Conservation (phyloP, 768 basidiomycete genomes). For the Podaxis sp. region DNA sequence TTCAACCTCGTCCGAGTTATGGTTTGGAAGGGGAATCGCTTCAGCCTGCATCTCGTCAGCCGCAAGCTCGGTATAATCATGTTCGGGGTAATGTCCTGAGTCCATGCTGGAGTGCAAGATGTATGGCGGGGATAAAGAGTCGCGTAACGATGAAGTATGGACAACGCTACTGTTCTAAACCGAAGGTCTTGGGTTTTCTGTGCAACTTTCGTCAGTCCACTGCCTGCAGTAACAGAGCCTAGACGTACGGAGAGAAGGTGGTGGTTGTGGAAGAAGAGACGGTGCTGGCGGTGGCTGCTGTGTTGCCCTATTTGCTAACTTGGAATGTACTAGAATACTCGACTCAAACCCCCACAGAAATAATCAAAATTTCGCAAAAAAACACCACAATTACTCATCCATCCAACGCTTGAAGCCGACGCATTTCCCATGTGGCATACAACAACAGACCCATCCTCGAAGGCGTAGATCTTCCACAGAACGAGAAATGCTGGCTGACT, state of each 20-base stretch:
- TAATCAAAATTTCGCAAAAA: neutral
- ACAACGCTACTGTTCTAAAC: neutral
- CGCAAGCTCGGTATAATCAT: neutral
- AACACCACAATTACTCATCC: neutral
- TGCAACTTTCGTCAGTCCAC: neutral
- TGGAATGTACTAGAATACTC: constrained; percentile 13
- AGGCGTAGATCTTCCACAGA: too few species aligned
- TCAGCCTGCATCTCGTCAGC: constrained; percentile 6
- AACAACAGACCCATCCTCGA: too few species aligned
- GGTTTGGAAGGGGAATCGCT: constrained; percentile 16
- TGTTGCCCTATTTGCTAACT: constrained; percentile 1
- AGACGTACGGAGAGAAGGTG: constrained; percentile 1
- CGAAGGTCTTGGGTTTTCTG: neutral
- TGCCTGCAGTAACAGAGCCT: neutral
- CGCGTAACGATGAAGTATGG: neutral
- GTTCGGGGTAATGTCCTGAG: neutral
- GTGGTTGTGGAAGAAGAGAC: constrained; percentile 7
- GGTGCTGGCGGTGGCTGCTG: neutral
- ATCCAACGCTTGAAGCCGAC: too few species aligned
- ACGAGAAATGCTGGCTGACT: too few species aligned
- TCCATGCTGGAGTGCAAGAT: neutral
- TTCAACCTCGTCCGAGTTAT: constrained; percentile 20
- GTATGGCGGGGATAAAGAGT: neutral
- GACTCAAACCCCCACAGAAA: neutral
- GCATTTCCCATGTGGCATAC: too few species aligned